Conservation (phyloP, 805 yeast genomes). For the Starmerella khaoyaiensis region DNA sequence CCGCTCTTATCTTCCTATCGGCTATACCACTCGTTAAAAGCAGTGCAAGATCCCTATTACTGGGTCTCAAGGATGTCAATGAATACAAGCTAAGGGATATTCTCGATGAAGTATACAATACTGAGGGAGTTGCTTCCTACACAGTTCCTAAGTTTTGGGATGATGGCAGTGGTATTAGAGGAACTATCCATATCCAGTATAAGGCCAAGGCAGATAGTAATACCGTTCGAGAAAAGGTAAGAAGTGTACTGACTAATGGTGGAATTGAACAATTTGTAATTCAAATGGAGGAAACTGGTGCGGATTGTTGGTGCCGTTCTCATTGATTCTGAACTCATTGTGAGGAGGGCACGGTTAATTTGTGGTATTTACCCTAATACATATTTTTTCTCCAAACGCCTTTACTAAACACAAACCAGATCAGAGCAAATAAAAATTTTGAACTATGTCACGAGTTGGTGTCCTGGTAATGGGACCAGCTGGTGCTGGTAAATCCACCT, state of each 20-base stretch:
- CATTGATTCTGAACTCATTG: neutral
- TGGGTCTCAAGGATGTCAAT: slow-evolving; percentile 45
- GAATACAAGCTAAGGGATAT: slow-evolving; percentile 53
- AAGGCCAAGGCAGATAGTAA: slow-evolving; percentile 50
- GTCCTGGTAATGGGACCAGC: slow-evolving; percentile 93
- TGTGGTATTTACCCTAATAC: neutral
- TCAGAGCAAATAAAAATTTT: neutral
- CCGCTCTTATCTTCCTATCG: slow-evolving; percentile 61
- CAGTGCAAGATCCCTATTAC: slow-evolving; percentile 58
- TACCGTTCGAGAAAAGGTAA: slow-evolving; percentile 47
- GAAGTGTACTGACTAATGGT: slow-evolving; percentile 37
- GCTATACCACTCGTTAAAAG: slow-evolving; percentile 75
- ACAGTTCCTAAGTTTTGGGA: slow-evolving; percentile 93
- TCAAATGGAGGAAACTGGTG: slow-evolving; percentile 54
- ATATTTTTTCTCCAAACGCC: neutral
- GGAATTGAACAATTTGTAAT: slow-evolving; percentile 45
- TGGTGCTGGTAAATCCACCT: slow-evolving; percentile 91
- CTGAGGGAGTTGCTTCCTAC: slow-evolving; percentile 73
- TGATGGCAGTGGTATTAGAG: slow-evolving; percentile 39
- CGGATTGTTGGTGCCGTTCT: slow-evolving; percentile 54
- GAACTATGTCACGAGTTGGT: slow-evolving; percentile 80
- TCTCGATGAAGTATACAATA: slow-evolving; percentile 50
- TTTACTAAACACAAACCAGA: neutral
- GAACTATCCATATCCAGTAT: slow-evolving; percentile 73
- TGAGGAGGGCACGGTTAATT: neutral